phyloP scores from a whole-genome alignment of 805 yeast genomes.

The Wickerhamomyces sydowiorum region DNA sequence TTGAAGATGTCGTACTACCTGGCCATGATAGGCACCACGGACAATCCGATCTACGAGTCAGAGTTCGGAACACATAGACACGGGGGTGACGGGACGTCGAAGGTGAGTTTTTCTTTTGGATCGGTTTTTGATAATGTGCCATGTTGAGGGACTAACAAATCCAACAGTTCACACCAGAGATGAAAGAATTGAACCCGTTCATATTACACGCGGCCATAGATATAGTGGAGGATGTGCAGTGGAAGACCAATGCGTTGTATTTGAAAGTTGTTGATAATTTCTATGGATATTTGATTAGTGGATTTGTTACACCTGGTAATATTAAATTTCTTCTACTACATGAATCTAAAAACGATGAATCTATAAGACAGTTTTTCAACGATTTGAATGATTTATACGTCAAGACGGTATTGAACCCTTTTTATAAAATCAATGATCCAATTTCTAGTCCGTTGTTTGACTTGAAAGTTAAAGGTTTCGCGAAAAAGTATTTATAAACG shows the following conservation, averaged over 20 bases:
- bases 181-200: slow-evolving; percentile 80
- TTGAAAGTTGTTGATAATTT: slow-evolving; percentile 80
- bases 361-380: slow-evolving; percentile 74
- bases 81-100: slow-evolving; percentile 51
- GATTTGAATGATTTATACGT: slow-evolving; percentile 87
- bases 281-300: slow-evolving; percentile 77
- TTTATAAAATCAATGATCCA: slow-evolving; percentile 71
- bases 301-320: slow-evolving; percentile 84
- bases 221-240: slow-evolving; percentile 85
- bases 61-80: slow-evolving; percentile 75
- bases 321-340: slow-evolving; percentile 73
- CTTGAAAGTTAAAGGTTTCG: slow-evolving; percentile 59
- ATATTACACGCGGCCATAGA: slow-evolving; percentile 86
- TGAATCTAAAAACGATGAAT: slow-evolving; percentile 55
- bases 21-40: slow-evolving; percentile 81
- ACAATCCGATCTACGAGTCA: slow-evolving; percentile 80
- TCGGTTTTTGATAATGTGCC: too few species aligned
- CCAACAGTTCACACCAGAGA: slow-evolving; percentile 53
- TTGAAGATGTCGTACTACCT: slow-evolving; percentile 72
- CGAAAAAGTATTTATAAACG: slow-evolving; percentile 64
- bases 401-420: slow-evolving; percentile 80
- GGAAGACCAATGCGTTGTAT: slow-evolving; percentile 62
- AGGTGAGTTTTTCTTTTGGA: too few species aligned
- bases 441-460: slow-evolving; percentile 75
- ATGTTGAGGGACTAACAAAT: slow-evolving; percentile 34